These are phyloP conservation scores for Phytopythium oedochilum DNA, from an alignment of 352 stramenopile genomes.

Conservation along the genomic window DNA sequence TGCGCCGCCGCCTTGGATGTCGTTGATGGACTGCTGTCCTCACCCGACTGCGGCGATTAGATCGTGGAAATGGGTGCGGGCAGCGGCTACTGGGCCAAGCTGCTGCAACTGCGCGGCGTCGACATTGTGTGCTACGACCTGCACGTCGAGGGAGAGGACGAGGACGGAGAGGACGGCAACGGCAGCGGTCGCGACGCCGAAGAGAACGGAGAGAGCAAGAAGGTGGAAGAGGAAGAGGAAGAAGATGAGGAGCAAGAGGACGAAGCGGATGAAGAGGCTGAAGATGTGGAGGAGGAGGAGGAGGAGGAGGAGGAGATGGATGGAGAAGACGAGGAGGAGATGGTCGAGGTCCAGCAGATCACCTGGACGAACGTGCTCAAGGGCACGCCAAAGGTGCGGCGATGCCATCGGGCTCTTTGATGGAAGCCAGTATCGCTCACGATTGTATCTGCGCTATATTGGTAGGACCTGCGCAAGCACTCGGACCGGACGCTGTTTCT, in stretches of 20 bases:
- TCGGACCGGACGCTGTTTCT: constrained; percentile 87
- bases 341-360: constrained; percentile 79
- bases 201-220: constrained; percentile 9
- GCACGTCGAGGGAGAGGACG: constrained; percentile 54
- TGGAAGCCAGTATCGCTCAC: neutral
- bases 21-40: neutral
- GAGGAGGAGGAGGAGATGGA: constrained; percentile 10
- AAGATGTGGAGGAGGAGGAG: constrained; percentile 10
- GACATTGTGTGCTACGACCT: constrained; percentile 88
- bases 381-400: constrained; percentile 58
- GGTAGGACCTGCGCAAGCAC: constrained; percentile 62
- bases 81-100: constrained; percentile 84
- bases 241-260: constrained; percentile 20
- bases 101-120: constrained; percentile 73
- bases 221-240: constrained; percentile 7
- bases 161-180: constrained; percentile 9
- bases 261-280: constrained; percentile 15
- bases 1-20: neutral
- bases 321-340: constrained; percentile 48
- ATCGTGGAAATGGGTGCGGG: constrained; percentile 91
- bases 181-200: constrained; percentile 7
- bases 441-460: neutral
- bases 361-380: constrained; percentile 81
- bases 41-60: constrained; percentile 17
- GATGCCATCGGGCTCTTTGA: neutral